phyloP scores from a whole-genome alignment of 257 asterid species.

The Ilex aquifolium region DNA sequence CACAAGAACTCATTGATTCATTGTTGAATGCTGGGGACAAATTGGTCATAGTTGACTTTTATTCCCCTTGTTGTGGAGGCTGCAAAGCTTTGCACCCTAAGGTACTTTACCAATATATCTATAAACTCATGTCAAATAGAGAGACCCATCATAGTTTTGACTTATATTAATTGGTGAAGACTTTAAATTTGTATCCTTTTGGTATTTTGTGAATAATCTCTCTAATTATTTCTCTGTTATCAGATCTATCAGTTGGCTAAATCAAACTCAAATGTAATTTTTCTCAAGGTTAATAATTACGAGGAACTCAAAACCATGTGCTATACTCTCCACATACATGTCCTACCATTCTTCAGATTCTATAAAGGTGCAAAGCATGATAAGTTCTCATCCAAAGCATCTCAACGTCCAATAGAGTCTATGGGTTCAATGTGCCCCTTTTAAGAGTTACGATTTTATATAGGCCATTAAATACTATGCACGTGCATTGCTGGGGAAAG shows the following conservation, averaged over 20 bases:
- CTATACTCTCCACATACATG: constrained; percentile 63
- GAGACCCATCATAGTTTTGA: not conserved
- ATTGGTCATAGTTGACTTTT: constrained; percentile 74
- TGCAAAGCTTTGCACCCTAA: constrained; percentile 89
- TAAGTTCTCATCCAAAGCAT: no score
- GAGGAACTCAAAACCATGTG: constrained; percentile 78
- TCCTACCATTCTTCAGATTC: constrained; percentile 86
- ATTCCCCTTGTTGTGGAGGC: constrained; percentile 96
- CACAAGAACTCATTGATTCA: constrained; percentile 53
- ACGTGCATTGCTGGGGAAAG: no score
- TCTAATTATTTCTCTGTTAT: not conserved
- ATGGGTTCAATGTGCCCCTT: no score
- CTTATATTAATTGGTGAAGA: not conserved
- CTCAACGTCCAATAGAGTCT: no score
- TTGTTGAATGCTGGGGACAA: constrained; percentile 73
- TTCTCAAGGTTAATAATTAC: constrained; percentile 76
- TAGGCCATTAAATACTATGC: no score
- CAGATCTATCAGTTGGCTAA: constrained; percentile 94
- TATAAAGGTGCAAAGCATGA: constrained; percentile 56
- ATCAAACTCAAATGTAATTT: constrained; percentile 50
- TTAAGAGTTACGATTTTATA: no score
- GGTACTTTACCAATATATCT: constrained; percentile 28
- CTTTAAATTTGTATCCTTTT: no score
- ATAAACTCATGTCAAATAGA: no score
- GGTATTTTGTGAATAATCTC: not conserved